Evolutionary conservation across 257 asterid species (phyloP).

Genomic region (Haberlea rhodopensis): DNA sequence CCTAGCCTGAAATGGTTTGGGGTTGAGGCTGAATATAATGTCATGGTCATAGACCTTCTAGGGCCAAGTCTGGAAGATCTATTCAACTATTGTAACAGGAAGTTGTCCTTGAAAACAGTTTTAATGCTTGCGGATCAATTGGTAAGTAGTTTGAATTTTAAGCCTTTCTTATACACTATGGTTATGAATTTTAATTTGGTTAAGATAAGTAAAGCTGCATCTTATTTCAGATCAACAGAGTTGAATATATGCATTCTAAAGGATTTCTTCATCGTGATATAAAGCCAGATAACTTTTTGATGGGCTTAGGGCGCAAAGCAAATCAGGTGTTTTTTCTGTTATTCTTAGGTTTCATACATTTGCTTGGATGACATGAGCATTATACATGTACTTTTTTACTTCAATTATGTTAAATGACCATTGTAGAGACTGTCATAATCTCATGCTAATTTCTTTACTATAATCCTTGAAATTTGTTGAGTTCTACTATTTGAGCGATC

Average conservation of each 20-base stretch:
- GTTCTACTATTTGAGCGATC: not conserved
- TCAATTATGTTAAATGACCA: not conserved
- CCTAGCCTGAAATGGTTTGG: constrained; percentile 86
- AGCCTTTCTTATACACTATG: not conserved
- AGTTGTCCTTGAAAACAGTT: constrained; percentile 70
- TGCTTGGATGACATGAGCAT: not conserved
- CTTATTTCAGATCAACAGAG: constrained; percentile 70
- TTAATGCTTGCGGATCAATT: constrained; percentile 87
- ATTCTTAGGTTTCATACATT: constrained; percentile 17
- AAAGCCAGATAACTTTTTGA: constrained; percentile 96
- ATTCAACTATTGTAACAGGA: constrained; percentile 76
- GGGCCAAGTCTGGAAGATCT: constrained; percentile 93
- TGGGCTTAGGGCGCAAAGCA: constrained; percentile 99
- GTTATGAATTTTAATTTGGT: not conserved
- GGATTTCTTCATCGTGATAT: constrained; percentile 99
- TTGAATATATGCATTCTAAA: constrained; percentile 94
- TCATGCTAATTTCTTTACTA: not conserved
- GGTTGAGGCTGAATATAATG: constrained; percentile 70
- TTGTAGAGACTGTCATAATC: not conserved
- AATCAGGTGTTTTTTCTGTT: constrained; percentile 63
- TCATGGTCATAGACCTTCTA: constrained; percentile 76
- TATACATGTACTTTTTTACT: not conserved
- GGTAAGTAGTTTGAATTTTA: constrained; percentile 42
- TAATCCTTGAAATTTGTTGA: not conserved
- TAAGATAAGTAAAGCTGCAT: constrained; percentile 13